Evolutionary conservation across 78 protist species (phyloP).

Genomic region (Emiliania huxleyi): DNA sequence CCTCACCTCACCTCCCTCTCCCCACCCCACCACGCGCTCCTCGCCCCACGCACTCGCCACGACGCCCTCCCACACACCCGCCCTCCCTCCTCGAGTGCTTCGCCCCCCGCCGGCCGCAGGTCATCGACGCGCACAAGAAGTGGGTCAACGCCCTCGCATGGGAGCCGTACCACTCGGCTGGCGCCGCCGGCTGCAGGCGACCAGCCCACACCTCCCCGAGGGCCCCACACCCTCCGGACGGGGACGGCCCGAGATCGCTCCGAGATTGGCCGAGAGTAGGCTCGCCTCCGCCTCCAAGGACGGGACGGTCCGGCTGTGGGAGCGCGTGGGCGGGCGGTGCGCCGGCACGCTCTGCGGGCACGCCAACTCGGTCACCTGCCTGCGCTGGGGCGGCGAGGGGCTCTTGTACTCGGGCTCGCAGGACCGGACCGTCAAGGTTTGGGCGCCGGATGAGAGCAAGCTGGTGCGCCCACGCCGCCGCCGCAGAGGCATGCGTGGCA

Average conservation of each 20-base stretch:
- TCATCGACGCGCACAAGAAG: neutral
- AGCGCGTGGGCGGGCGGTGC: neutral
- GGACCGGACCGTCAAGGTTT: constrained; percentile 90
- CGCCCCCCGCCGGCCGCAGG: neutral
- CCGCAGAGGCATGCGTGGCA: too few species aligned
- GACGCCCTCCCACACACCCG: too few species aligned
- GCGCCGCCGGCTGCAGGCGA: neutral
- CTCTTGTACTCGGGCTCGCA: constrained; percentile 86
- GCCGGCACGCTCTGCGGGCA: constrained; percentile 80
- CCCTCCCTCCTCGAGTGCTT: too few species aligned
- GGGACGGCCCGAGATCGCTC: too few species aligned
- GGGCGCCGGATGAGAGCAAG: constrained; percentile 41
- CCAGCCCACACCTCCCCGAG: too few species aligned
- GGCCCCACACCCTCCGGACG: neutral
- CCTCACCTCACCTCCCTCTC: too few species aligned
- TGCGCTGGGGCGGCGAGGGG: constrained; percentile 95
- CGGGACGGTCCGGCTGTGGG: neutral
- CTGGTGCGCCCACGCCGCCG: too few species aligned
- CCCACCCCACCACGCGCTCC: too few species aligned
- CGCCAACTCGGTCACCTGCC: constrained; percentile 82
- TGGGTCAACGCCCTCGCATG: neutral
- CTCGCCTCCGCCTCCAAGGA: constrained; percentile 1
- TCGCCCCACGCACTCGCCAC: too few species aligned
- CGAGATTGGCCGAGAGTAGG: too few species aligned
- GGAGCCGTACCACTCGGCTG: neutral